Conservation (phyloP, 2,329 filamentous ascomycete genomes). For the Botrytis galanthina region DNA sequence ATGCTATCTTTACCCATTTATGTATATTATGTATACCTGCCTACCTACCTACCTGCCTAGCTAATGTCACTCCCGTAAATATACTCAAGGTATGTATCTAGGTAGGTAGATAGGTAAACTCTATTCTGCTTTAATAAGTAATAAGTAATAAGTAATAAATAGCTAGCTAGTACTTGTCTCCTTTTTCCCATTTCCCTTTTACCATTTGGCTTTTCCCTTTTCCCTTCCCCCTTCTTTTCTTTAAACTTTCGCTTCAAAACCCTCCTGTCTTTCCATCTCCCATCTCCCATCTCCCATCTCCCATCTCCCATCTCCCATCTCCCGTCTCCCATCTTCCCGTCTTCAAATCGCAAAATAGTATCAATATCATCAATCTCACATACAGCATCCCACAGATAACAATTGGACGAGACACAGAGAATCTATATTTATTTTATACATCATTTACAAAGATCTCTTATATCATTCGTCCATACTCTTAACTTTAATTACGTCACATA, state of each 20-base stretch:
- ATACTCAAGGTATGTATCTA: not conserved
- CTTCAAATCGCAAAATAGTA: not conserved
- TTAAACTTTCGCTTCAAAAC: not conserved
- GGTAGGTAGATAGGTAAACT: not conserved
- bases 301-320: too few relatives aligned
- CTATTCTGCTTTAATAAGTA: not conserved
- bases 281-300: too few relatives aligned
- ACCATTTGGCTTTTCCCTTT: too few relatives aligned
- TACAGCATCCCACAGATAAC: not conserved
- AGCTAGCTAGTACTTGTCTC: not conserved
- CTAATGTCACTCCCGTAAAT: too few relatives aligned
- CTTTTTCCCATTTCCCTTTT: not conserved
- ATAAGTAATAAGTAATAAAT: not conserved
- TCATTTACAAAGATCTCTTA: not conserved
- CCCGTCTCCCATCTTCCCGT: not conserved
- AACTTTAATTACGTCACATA: conserved; percentile 11
- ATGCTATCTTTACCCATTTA: too few relatives aligned
- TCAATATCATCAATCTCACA: not conserved
- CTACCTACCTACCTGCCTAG: too few relatives aligned
- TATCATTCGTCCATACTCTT: not conserved
- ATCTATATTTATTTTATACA: not conserved
- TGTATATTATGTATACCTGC: too few relatives aligned
- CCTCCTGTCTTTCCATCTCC: not conserved
- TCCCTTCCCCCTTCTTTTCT: not conserved
- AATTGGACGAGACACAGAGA: not conserved